Conservation (phyloP, 306 rosid genomes). For the Sphenostylis stenocarpa region DNA sequence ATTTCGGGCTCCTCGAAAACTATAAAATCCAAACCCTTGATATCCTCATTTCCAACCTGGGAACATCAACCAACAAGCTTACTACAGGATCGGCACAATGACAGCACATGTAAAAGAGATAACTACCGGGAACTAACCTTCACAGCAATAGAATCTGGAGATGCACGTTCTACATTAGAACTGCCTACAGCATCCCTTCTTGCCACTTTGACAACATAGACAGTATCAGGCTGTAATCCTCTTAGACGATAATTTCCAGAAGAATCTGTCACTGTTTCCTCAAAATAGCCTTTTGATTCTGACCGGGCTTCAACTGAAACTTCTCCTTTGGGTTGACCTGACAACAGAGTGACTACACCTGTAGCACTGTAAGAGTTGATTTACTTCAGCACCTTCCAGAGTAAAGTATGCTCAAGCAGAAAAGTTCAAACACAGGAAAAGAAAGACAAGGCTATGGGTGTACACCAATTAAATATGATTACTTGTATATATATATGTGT, state of each 20-base stretch:
- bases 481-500: no score
- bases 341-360: slow-evolving; percentile 71
- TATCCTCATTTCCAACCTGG: slow-evolving; percentile 84
- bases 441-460: neutral
- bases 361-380: slow-evolving; percentile 65
- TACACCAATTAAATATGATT: slow-evolving; percentile 6
- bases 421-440: slow-evolving; percentile 5
- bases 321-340: slow-evolving; percentile 97
- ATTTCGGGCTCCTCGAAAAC: slow-evolving; percentile 95
- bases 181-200: slow-evolving; percentile 59
- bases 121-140: slow-evolving; percentile 53
- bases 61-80: slow-evolving; percentile 30
- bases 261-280: slow-evolving; percentile 90
- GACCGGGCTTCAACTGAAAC: slow-evolving; percentile 91
- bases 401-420: slow-evolving; percentile 4
- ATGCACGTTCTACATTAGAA: slow-evolving; percentile 81
- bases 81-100: slow-evolving; percentile 24
- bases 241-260: slow-evolving; percentile 86
- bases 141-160: slow-evolving; percentile 69
- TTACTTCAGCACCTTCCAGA: slow-evolving; percentile 43
- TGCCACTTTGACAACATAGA: slow-evolving; percentile 69
- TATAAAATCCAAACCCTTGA: slow-evolving; percentile 80
- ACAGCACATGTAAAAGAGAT: slow-evolving; percentile 30
- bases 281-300: slow-evolving; percentile 86
- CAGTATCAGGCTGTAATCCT: slow-evolving; percentile 91